Evolutionary conservation across 2,329 filamentous ascomycete genomes (phyloP).

Genomic region (Colletotrichum acutatum): DNA sequence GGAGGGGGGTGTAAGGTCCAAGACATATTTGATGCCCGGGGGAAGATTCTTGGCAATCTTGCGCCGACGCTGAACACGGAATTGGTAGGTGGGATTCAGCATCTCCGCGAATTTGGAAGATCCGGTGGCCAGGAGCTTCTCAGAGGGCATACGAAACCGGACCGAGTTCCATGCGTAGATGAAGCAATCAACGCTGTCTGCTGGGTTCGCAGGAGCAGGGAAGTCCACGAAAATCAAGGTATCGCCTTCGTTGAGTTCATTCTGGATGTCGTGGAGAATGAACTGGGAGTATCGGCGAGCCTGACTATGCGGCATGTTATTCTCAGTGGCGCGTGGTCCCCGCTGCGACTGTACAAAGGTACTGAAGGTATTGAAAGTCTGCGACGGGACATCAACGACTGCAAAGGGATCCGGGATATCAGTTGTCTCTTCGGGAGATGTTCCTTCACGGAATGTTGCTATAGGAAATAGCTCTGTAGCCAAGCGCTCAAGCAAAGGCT

Average conservation of each 20-base stretch:
- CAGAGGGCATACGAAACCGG: constrained; percentile 56
- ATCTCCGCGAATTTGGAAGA: constrained; percentile 60
- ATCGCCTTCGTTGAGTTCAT: constrained; percentile 48
- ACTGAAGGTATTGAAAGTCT: background rate
- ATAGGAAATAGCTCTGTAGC: no score
- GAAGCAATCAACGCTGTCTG: constrained; percentile 47
- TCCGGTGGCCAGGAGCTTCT: constrained; percentile 56
- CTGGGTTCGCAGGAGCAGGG: constrained; percentile 38
- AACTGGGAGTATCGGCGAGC: constrained; percentile 15
- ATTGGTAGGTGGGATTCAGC: constrained; percentile 55
- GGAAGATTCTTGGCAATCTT: constrained; percentile 48
- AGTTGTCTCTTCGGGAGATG: background rate
- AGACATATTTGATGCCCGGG: constrained; percentile 63
- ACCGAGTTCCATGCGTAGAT: constrained; percentile 47
- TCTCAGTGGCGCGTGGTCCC: background rate
- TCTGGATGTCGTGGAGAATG: constrained; percentile 37
- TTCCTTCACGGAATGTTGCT: no score
- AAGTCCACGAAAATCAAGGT: constrained; percentile 58
- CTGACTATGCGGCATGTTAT: constrained; percentile 16
- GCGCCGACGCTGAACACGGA: constrained; percentile 50
- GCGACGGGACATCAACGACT: background rate
- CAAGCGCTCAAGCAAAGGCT: no score
- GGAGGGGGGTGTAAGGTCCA: constrained; percentile 71
- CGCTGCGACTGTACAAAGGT: background rate
- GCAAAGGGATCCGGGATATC: background rate